Conservation (phyloP, 2,329 filamentous ascomycete genomes). For the Pseudomassariella vexata region DNA sequence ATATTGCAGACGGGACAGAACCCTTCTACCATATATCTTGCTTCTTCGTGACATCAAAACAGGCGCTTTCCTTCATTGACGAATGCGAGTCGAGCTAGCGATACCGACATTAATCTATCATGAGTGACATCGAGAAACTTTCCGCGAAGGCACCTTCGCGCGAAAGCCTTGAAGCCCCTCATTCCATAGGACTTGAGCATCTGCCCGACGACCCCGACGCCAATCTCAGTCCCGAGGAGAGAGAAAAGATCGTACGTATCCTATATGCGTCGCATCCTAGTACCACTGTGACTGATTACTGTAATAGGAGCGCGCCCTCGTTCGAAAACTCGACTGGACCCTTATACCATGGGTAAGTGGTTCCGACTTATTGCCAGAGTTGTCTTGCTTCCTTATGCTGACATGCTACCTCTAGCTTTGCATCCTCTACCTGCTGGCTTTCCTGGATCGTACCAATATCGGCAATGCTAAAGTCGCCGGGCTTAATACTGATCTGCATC, state of each 20-base stretch:
- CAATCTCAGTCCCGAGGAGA: conserved; percentile 49
- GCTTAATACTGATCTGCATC: conserved; percentile 49
- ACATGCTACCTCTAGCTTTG: conserved; percentile 41
- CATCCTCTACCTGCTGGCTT: conserved; percentile 68
- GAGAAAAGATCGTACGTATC: conserved; percentile 42
- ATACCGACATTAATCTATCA: conserved; percentile 5
- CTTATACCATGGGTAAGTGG: conserved; percentile 28
- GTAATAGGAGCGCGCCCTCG: conserved; percentile 23
- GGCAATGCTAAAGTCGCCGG: conserved; percentile 59
- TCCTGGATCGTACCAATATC: conserved; percentile 73
- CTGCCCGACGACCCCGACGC: conserved; percentile 48
- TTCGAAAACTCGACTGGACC: conserved; percentile 25
- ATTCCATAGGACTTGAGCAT: conserved; percentile 1
- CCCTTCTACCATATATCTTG: too few species aligned
- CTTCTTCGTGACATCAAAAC: too few species aligned
- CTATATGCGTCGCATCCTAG: too few species aligned
- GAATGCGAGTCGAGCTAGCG: too few species aligned
- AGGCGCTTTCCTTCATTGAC: too few species aligned
- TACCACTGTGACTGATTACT: conserved; percentile 10
- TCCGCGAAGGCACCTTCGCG: conserved; percentile 16
- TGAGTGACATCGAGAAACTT: conserved; percentile 23
- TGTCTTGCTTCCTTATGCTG: conserved; percentile 2
- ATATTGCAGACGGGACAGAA: too few species aligned
- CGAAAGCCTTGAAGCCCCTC: conserved; percentile 5
- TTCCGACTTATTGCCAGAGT: conserved; percentile 17